These are phyloP conservation scores for Psophocarpus tetragonolobus DNA, from an alignment of 306 rosid species.

Conservation along the genomic window DNA sequence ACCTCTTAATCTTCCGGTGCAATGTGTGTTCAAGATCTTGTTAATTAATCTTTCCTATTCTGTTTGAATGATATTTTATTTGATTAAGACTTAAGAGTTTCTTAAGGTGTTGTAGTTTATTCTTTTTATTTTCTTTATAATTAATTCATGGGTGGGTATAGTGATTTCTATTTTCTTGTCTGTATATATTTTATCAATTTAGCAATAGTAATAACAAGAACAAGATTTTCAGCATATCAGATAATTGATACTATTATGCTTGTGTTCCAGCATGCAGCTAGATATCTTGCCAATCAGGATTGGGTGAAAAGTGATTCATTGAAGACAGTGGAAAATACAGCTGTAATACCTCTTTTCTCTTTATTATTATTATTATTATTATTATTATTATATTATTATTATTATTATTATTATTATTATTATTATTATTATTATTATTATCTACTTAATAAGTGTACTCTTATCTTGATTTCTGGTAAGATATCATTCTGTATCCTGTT, in stretches of 20 bases:
- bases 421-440: slow-evolving; percentile 31
- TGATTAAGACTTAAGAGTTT: neutral
- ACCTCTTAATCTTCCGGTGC: neutral
- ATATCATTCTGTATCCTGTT: slow-evolving; percentile 37
- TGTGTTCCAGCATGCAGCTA: slow-evolving; percentile 87
- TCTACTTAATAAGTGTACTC: slow-evolving; percentile 15
- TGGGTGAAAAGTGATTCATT: slow-evolving; percentile 94
- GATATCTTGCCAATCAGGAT: slow-evolving; percentile 95
- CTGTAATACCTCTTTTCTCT: slow-evolving; percentile 57
- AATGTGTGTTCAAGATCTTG: neutral
- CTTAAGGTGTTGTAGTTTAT: neutral
- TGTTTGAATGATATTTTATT: slow-evolving; percentile 16
- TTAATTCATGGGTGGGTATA: neutral
- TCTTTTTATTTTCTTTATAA: neutral
- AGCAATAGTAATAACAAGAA: neutral
- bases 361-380: slow-evolving; percentile 31
- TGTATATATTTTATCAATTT: neutral
- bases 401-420: too few species aligned
- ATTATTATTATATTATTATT: too few species aligned
- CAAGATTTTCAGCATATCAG: neutral
- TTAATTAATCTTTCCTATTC: neutral
- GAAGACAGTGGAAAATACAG: slow-evolving; percentile 94
- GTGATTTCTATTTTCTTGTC: slow-evolving; percentile 6
- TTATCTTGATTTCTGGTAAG: slow-evolving; percentile 4
- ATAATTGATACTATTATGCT: slow-evolving; percentile 32